phyloP scores from a whole-genome alignment of 805 yeast genomes.

The Jamesozyma hellenica region DNA sequence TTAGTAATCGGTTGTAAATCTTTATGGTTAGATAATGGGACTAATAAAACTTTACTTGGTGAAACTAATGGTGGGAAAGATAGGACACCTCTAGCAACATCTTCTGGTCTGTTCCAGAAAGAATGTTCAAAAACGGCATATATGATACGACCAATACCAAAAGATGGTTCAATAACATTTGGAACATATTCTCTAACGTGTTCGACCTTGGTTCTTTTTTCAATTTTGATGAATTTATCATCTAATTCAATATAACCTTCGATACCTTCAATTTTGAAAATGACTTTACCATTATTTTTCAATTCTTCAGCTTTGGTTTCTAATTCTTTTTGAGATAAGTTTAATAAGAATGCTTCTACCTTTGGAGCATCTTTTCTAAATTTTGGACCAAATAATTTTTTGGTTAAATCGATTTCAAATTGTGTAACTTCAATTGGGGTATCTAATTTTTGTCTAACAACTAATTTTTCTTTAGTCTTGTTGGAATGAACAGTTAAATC shows the following conservation, averaged over 20 bases:
- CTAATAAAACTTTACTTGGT: constrained; percentile 92
- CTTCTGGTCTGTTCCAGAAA: constrained; percentile 92
- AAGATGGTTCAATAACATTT: constrained; percentile 96
- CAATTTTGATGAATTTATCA: constrained; percentile 60
- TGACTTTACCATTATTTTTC: constrained; percentile 48
- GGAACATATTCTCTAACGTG: constrained; percentile 94
- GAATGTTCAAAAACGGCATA: constrained; percentile 89
- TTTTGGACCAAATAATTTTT: constrained; percentile 95
- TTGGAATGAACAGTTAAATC: constrained; percentile 93
- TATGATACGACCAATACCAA: constrained; percentile 96
- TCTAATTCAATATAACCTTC: constrained; percentile 62
- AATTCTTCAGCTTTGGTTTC: constrained; percentile 68
- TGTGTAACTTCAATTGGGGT: constrained; percentile 76
- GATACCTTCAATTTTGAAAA: constrained; percentile 56
- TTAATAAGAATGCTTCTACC: constrained; percentile 69
- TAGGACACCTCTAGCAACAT: constrained; percentile 76
- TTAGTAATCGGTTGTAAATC: constrained; percentile 68
- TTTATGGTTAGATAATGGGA: constrained; percentile 81
- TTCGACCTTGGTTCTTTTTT: constrained; percentile 68
- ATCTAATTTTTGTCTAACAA: constrained; percentile 82
- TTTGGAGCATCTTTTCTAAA: constrained; percentile 94
- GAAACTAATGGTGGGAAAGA: constrained; percentile 94
- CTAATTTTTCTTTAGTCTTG: constrained; percentile 87
- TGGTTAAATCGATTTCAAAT: constrained; percentile 78
- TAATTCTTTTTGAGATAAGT: constrained; percentile 76